phyloP scores from a whole-genome alignment of 2,329 filamentous ascomycete species.

The Sphaerulina musiva region DNA sequence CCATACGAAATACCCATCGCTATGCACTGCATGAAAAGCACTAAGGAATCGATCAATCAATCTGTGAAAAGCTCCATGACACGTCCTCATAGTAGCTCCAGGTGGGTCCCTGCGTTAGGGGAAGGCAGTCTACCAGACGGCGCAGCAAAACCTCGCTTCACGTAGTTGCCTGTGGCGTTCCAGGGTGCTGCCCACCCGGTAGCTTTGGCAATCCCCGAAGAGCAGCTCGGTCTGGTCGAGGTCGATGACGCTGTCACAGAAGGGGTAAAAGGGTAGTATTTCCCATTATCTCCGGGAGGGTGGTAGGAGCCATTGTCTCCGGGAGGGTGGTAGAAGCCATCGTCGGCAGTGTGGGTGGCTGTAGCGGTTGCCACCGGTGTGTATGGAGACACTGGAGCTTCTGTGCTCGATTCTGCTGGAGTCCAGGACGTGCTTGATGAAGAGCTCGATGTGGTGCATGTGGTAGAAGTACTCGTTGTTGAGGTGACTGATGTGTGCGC shows the following conservation, averaged over 20 bases:
- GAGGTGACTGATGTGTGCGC: background rate
- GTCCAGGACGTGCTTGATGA: background rate
- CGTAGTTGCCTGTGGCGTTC: conserved; percentile 7
- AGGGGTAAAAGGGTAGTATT: background rate
- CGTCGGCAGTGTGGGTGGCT: background rate
- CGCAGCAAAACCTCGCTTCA: conserved; percentile 3
- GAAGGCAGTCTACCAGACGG: conserved; percentile 6
- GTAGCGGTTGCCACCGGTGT: background rate
- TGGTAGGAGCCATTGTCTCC: conserved; percentile 1
- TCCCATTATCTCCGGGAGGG: background rate
- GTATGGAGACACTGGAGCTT: conserved; percentile 1
- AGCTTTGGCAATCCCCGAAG: background rate
- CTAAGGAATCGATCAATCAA: too few relatives aligned
- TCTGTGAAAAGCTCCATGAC: background rate
- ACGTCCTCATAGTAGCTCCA: background rate
- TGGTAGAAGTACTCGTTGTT: background rate
- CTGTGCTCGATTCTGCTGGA: background rate
- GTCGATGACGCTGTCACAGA: background rate
- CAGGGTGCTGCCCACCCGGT: conserved; percentile 7
- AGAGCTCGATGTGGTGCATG: background rate
- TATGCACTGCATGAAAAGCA: background rate
- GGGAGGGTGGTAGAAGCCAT: conserved; percentile 4
- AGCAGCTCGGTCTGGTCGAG: background rate
- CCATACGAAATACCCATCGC: background rate
- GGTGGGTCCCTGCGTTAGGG: background rate